Base-by-base conservation (phyloP, 306 rosid species). In the Urtica urens region DNA sequence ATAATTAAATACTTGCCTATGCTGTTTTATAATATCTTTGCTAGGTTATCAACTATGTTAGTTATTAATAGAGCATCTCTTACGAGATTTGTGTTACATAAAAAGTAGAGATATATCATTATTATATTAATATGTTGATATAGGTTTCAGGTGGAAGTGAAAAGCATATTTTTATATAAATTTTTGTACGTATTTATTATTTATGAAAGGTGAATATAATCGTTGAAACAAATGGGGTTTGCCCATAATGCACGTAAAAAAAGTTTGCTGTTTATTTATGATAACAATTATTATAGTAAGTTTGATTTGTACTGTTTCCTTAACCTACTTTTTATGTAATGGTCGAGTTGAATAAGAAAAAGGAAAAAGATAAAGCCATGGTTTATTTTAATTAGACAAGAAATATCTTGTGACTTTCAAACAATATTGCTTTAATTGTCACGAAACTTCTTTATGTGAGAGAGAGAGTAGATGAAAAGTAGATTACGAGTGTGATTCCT, bases 401-500 rank as follows among this genome's bases (percentile, higher is more conserved):
- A 48, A 49, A 49, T 18, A 27, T 55, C 49, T 40, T 21, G 65
- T 50, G 43, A 37, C 54, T 27, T 51, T 26, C 21, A 46, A 55
- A 49, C 6, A 63, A 66, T 31, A 31, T 28, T 51, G 64, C 27
- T 43, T 40, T 53, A 65, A 49, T 31, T 49, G 54, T 64, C 57
- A 62, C 46, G 60, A 62, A 49, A 38, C 52, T 53, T 54, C 55
- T 55, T 64, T 64, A 44, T 50, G 65, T 39, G 72, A 23, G 57
- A 20, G 51, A 39, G 25, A 31, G 74, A 72, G 71, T 63, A 64
- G 69, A 63, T 74, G 77, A 59, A 73, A 68, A 53, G 81, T 67
- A 70, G 78, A 39, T 49, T 31, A 27, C 15, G 48, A 55, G 73
- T 39, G 60, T 67, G 80, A 77, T 74, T 77, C 81, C 47, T 53